Evolutionary conservation across 441 rosid genomes (phyloP), one percentile per base, ranked within the genome.

Genomic region (Metrosideros polymorpha): DNA sequence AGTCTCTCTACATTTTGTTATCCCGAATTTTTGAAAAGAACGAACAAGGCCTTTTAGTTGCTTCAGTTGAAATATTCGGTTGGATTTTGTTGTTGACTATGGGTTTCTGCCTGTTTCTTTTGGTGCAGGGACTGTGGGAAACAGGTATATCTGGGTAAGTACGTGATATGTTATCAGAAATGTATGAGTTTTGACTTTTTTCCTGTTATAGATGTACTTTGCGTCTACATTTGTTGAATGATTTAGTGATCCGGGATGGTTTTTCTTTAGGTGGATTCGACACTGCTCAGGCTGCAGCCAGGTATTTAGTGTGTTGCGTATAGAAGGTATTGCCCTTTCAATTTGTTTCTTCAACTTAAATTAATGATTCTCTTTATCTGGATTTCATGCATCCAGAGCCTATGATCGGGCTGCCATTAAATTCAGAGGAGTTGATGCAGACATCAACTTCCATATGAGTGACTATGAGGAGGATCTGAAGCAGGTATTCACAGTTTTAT

Each of bases 371-470:
- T 42, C 84, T 27, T 71, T 6, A 63, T 47, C 59, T 29, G 49
- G 47, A 43, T 22, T 82, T 61, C 88, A 39, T 17, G 59, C 29
- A 9, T 84, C 55, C 91, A 95, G 99, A 91, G 98, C 99, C 27
- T 97, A 97, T 88, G 99, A 96, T 91, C 93, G 97, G 90, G 99
- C 99, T 87, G 99, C 99, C 85, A 94, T 97, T 47, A 95, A 94
- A 90, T 97, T 97, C 88, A 94, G 99, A 89, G 98, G 99, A 24
- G 92, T 93, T 87, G 98, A 93, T 86, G 98, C 98, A 56, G 98
- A 97, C 90, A 97, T 97, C 86, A 97, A 97, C 90, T 97, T 97
- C 90, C 92, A 52, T 87, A 92, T 94, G 1, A 88, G 88, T 30
- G 99, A 97, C 89, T 97, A 97, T 51, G 97, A 97, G 53, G 98